These are phyloP conservation scores for Keithomyces neogunnii DNA, from an alignment of 2,329 filamentous ascomycete species.

Conservation along the genomic window DNA sequence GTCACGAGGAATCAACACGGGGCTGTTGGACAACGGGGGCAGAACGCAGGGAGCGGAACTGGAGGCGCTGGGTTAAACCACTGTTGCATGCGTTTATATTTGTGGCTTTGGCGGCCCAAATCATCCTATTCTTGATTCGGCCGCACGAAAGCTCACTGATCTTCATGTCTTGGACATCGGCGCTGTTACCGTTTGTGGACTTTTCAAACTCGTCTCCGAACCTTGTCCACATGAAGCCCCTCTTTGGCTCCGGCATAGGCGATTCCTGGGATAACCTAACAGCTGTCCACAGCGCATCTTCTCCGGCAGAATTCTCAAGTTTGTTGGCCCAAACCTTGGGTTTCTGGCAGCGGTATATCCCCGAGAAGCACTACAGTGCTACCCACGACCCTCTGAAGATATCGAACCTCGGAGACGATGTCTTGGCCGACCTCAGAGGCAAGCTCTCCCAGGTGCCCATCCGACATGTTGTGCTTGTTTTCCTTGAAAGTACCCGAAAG, in stretches of 20 bases:
- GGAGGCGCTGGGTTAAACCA: neutral
- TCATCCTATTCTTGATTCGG: constrained; percentile 14
- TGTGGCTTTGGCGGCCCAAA: constrained; percentile 11
- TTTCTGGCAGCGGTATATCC: constrained; percentile 21
- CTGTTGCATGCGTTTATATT: constrained; percentile 10
- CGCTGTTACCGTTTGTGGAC: constrained; percentile 25
- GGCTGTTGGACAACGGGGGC: neutral
- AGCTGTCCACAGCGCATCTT: constrained; percentile 14
- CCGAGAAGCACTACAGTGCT: constrained; percentile 21
- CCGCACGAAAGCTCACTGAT: constrained; percentile 21
- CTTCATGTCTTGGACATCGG: constrained; percentile 27
- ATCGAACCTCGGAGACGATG: constrained; percentile 26
- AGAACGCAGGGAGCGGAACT: neutral
- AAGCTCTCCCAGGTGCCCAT: constrained; percentile 24
- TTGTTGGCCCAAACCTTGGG: constrained; percentile 10
- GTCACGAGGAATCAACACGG: constrained; percentile 4
- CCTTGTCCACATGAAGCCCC: constrained; percentile 15
- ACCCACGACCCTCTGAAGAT: constrained; percentile 29
- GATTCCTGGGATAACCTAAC: constrained; percentile 20
- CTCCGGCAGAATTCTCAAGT: constrained; percentile 19
- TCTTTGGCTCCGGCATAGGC: constrained; percentile 14
- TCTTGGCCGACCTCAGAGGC: constrained; percentile 18
- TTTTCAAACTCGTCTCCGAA: constrained; percentile 18
- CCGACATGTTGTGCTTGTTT: constrained; percentile 33
- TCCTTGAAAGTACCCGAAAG: constrained; percentile 36